Conservation (phyloP, 306 rosid genomes). For the Lablab purpureus region DNA sequence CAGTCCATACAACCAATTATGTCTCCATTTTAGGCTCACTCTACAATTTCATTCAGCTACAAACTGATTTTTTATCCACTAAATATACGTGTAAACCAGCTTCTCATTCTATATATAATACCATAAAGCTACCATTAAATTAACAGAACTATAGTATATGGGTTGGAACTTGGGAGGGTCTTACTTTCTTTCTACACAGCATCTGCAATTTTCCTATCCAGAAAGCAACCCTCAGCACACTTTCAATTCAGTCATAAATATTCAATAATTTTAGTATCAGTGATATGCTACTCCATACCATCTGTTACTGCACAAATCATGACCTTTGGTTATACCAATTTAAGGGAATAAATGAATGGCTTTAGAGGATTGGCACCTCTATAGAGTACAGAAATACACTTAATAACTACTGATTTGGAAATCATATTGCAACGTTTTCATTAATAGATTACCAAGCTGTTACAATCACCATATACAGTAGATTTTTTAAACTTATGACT, state of each 20-base stretch:
- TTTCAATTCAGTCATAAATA: background rate
- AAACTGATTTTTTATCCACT: background rate
- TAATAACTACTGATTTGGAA: no score
- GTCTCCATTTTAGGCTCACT: constrained; percentile 27
- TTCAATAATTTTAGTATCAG: constrained; percentile 1
- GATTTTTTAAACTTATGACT: background rate
- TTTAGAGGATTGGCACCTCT: background rate
- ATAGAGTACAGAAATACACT: no score
- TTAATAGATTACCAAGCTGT: no score
- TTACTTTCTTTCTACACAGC: background rate
- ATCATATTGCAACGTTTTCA: no score
- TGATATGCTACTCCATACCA: no score
- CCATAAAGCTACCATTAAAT: constrained; percentile 40
- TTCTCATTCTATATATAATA: constrained; percentile 22
- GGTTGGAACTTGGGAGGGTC: constrained; percentile 13
- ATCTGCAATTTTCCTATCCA: background rate
- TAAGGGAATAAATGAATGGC: background rate
- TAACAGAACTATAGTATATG: background rate
- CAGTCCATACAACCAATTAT: background rate
- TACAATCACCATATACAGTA: no score
- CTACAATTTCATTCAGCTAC: constrained; percentile 4
- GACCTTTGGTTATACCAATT: background rate
- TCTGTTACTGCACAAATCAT: background rate
- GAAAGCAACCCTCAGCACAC: background rate
- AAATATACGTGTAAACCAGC: constrained; percentile 53